These are phyloP conservation scores for Saururus chinensis DNA, from an alignment of 164 flowering plant species.

Conservation along the genomic window DNA sequence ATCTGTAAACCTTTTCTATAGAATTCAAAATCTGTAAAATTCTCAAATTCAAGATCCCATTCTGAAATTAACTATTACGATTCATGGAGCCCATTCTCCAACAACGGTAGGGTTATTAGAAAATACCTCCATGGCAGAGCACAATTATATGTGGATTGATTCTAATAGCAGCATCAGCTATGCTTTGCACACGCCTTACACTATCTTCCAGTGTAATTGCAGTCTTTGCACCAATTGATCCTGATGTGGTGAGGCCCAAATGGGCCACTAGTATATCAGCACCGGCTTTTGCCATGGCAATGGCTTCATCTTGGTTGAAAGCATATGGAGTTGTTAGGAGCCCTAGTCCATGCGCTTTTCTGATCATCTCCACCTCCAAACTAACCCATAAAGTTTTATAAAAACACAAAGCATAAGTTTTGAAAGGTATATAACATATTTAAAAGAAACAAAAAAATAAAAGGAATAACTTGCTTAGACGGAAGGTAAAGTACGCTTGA, in stretches of 20 bases:
- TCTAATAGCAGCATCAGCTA: conserved; percentile 77
- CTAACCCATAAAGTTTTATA: conserved; percentile 23
- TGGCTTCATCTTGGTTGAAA: conserved; percentile 70
- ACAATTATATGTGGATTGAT: conserved; percentile 65
- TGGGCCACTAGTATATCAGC: conserved; percentile 95
- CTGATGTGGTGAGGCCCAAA: conserved; percentile 95
- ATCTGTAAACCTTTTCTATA: no score
- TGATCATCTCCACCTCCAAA: conserved; percentile 90
- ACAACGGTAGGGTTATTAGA: neutral
- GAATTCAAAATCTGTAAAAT: no score
- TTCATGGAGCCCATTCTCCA: neutral
- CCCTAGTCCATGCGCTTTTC: conserved; percentile 74
- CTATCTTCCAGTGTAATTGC: conserved; percentile 73
- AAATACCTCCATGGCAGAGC: conserved; percentile 93
- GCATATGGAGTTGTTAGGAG: conserved; percentile 95
- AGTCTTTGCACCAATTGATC: conserved; percentile 92
- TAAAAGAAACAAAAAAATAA: no score
- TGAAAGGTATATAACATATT: no score
- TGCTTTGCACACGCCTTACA: conserved; percentile 69
- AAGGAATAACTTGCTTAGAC: no score
- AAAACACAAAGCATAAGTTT: neutral
- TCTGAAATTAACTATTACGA: neutral
- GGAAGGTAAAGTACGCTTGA: no score
- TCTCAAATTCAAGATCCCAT: no score
- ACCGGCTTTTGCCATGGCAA: conserved; percentile 88